Base-by-base conservation (phyloP, 164 flowering plant species). In the Malania oleifera region DNA sequence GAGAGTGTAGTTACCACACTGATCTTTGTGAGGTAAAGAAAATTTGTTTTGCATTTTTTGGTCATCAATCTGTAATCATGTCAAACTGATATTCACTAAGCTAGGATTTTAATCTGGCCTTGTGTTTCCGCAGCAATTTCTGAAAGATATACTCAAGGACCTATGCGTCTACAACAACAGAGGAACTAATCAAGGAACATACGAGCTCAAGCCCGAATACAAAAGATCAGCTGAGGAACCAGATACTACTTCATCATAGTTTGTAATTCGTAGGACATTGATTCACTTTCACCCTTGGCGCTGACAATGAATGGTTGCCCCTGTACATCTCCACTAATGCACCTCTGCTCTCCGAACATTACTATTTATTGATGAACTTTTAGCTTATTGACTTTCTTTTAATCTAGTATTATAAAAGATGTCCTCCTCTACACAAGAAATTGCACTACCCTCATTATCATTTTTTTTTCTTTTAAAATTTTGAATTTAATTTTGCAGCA, bases 161-260 rank as follows among this genome's bases (percentile, higher is more conserved):
- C 87, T 91, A 1, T 88, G 96, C 52, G 54, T 80, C 50, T 91
- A 91, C 87, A 91, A 91, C 75, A 85, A 85, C 78, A 86, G 80
- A 67, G 98, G 98, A 67, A 56, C 81, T 47, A 77, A 91, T 60
- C 95, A 89, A 68, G 98, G 98, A 41, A 67, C 90, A 2, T 86
- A 91, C 39, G 92, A 88, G 72, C 82, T 89, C 44, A 91, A 91
- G 75, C 95, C 90, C 8, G 95, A 89, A 64, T 89, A 88, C 70
- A 83, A 75, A 79, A 77, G 51, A 70, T 67, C 83, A 7, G 38
- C 14, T 3, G 85, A 77, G 47, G 82, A 81, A 38, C 49, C 64
- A 57, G n/a, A n/a, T n/a, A 43, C 56, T 12, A 22, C 9, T 6
- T 26, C 26, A 1, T 8, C 43, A 26, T 24, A 56, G 23, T 18